Evolutionary conservation across 805 yeast species (phyloP).

Genomic region (Metschnikowia bowlesiae): DNA sequence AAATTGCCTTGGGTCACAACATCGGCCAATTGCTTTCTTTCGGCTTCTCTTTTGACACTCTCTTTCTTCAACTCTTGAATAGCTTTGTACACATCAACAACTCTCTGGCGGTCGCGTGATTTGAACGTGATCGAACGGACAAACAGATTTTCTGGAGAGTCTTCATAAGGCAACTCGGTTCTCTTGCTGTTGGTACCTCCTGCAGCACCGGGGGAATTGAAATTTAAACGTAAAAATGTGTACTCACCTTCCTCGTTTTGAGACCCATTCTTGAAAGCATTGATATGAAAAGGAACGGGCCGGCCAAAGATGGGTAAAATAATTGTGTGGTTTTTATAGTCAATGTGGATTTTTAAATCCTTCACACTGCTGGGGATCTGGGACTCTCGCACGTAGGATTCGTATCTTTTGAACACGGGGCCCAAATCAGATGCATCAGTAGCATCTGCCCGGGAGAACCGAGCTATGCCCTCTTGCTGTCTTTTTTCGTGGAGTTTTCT

Average conservation of each 20-base stretch:
- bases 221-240: constrained; percentile 84
- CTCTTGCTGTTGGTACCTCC: constrained; percentile 65
- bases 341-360: constrained; percentile 84
- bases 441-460: constrained; percentile 78
- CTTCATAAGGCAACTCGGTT: constrained; percentile 87
- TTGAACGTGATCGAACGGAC: constrained; percentile 82
- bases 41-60: constrained; percentile 84
- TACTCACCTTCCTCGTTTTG: constrained; percentile 95
- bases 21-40: constrained; percentile 87
- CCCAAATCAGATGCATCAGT: constrained; percentile 55
- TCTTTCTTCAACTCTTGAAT: constrained; percentile 91
- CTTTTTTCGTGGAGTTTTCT: constrained; percentile 76
- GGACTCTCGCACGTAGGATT: constrained; percentile 88
- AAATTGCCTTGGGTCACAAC: constrained; percentile 89
- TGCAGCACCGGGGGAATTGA: constrained; percentile 81
- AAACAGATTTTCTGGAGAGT: constrained; percentile 78
- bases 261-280: constrained; percentile 89
- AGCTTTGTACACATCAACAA: constrained; percentile 83
- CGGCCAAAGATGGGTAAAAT: constrained; percentile 89
- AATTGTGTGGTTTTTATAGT: constrained; percentile 81
- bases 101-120: constrained; percentile 85
- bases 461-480: constrained; percentile 79
- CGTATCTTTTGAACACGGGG: constrained; percentile 85
- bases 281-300: constrained; percentile 97
- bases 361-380: constrained; percentile 83